Evolutionary conservation across 1,284 basidiomycete species (phyloP).

Genomic region (Pyrrhoderma noxium): DNA sequence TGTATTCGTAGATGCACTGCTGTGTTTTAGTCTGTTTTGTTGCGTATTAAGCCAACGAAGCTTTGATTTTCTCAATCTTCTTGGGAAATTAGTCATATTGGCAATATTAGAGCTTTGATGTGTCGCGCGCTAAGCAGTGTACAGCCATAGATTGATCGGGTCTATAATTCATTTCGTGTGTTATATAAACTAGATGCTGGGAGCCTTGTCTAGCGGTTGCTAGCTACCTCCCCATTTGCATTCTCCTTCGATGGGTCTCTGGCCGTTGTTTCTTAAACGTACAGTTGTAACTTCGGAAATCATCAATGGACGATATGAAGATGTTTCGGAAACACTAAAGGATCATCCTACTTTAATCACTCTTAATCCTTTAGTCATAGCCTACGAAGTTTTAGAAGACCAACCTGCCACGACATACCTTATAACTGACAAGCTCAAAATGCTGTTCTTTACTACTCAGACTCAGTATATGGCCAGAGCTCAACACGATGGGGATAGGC

Average conservation of each 20-base stretch:
- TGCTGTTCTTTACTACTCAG: too few species aligned
- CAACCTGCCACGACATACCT: slow-evolving; percentile 27
- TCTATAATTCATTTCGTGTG: too few species aligned
- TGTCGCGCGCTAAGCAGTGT: too few species aligned
- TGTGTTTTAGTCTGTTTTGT: slow-evolving; percentile 8
- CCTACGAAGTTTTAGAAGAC: slow-evolving; percentile 23
- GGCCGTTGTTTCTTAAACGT: slow-evolving; percentile 20
- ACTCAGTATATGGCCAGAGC: too few species aligned
- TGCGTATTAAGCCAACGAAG: neutral
- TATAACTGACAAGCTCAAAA: slow-evolving; percentile 30
- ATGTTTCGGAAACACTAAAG: slow-evolving; percentile 28
- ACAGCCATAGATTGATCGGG: too few species aligned
- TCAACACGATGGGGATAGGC: too few species aligned
- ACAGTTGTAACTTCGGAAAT: slow-evolving; percentile 24
- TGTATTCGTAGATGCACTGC: slow-evolving; percentile 11
- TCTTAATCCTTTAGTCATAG: slow-evolving; percentile 31
- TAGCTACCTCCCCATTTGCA: too few species aligned
- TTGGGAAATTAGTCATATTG: neutral
- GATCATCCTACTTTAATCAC: slow-evolving; percentile 28
- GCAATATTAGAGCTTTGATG: too few species aligned
- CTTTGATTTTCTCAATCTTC: too few species aligned
- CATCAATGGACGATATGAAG: slow-evolving; percentile 24
- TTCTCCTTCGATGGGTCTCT: slow-evolving; percentile 6
- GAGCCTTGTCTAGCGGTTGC: too few species aligned
- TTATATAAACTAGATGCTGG: too few species aligned